phyloP scores from a whole-genome alignment of 179 eudicot species.

The Spergularia azorica region DNA sequence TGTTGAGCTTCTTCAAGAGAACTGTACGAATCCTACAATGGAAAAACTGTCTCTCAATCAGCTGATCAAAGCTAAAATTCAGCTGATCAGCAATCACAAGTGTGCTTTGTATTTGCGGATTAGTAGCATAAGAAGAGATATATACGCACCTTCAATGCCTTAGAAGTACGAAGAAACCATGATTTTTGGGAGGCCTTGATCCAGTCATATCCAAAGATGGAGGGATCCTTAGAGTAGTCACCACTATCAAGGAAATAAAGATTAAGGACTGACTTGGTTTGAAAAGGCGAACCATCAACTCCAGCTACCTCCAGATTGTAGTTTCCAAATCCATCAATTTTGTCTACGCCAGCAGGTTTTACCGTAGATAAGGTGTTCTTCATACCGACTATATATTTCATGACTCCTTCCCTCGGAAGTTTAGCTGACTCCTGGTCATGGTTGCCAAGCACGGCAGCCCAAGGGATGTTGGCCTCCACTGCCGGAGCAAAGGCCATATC shows the following conservation, averaged over 20 bases:
- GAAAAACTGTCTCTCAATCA: conserved; percentile 1
- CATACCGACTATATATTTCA: conserved; percentile 76
- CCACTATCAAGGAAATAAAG: conserved; percentile 92
- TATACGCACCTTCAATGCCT: conserved; percentile 54
- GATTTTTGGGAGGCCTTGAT: conserved; percentile 87
- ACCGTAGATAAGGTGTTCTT: conserved; percentile 68
- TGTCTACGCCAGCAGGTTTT: conserved; percentile 56
- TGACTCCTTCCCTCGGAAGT: conserved; percentile 73
- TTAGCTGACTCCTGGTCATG: conserved; percentile 81
- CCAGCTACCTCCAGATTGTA: conserved; percentile 86
- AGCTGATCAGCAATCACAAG: not conserved
- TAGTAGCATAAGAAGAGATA: not conserved
- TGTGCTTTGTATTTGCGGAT: not conserved
- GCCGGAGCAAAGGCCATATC: conserved; percentile 84
- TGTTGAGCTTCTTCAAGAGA: conserved; percentile 48
- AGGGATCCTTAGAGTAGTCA: conserved; percentile 79
- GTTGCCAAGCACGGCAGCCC: conserved; percentile 98
- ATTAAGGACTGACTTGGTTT: conserved; percentile 78
- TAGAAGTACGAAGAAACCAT: conserved; percentile 78
- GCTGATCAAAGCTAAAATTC: not conserved
- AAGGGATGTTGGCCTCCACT: conserved; percentile 61
- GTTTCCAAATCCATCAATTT: conserved; percentile 90
- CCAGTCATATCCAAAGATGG: conserved; percentile 83
- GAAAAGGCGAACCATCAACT: conserved; percentile 56
- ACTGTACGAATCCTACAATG: conserved; percentile 58